Evolutionary conservation across 1,139 yeast genomes (phyloP), one percentile per base, ranked within the genome.

Genomic region (Lodderomyces elongisporus): DNA sequence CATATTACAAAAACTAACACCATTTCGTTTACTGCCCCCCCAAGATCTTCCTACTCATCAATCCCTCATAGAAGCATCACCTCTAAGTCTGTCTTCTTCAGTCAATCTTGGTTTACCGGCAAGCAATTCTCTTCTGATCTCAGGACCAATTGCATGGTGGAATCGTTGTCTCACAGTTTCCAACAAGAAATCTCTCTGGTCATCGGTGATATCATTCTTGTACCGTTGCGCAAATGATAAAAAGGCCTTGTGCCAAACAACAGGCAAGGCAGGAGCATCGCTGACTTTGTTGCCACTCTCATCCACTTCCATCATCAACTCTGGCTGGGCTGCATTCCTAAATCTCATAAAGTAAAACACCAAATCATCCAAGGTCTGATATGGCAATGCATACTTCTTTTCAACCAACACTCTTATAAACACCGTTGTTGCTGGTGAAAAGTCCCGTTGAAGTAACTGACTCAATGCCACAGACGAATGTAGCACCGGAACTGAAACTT

Each of bases 211-310:
- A 66, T 91, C 98, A 56, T 91, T 89, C 60, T 91, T 91, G 59
- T 91, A 91, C 45, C 96, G 74, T 64, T 89, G 96, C 28, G 96
- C 95, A 66, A 91, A 93, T 3, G 93, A 82, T 39, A 91, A 69
- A 52, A 91, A 82, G 2, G 96, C 89, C 56, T 91, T 94, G 56
- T 93, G 97, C 97, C 98, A 91, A 28, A 91, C 91, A 10, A 91
- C 85, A 4, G 98, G 97, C 49, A 93, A 69, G 38, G 75, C 74
- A n/a, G 83, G 78, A n/a, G 75, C 66, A 27, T 57, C 55, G 17
- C 61, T 58, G n/a, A n/a, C n/a, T n/a, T n/a, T n/a, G n/a, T n/a
- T n/a, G n/a, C n/a, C n/a, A n/a, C n/a, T n/a, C 15, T 30, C 27
- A 9, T 30, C 27, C 17, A 6, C 8, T 25, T 25, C 56, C 60